phyloP scores from a whole-genome alignment of 768 basidiomycete genomes.

The Epithele typhae region DNA sequence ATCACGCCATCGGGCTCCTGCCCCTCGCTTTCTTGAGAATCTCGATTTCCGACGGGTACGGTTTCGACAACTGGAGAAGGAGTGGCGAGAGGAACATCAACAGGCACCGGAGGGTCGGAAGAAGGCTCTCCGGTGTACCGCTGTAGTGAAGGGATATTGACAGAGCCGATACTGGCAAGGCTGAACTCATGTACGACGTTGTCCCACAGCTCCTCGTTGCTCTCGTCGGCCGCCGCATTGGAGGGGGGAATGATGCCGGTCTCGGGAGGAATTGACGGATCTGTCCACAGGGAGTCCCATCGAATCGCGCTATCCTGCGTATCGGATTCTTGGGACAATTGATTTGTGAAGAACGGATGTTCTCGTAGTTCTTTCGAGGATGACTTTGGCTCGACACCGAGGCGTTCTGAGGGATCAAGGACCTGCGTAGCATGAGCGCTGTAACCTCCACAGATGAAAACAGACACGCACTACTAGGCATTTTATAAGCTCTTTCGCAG shows the following conservation, averaged over 20 bases:
- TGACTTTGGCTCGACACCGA: constrained; percentile 10
- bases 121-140: constrained; percentile 4
- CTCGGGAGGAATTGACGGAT: constrained; percentile 7
- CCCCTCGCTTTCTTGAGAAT: too few relatives aligned
- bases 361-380: constrained; percentile 8
- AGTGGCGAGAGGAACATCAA: too few relatives aligned
- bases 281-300: constrained; percentile 12
- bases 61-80: too few relatives aligned
- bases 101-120: neutral
- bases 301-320: neutral
- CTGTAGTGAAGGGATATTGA: too few relatives aligned
- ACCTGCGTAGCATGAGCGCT: neutral
- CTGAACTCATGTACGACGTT: constrained; percentile 13
- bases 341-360: constrained; percentile 7
- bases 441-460: neutral
- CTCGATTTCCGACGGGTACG: too few relatives aligned
- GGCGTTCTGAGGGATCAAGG: constrained; percentile 12
- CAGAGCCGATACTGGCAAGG: constrained; percentile 3
- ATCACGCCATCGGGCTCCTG: too few relatives aligned
- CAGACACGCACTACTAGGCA: constrained; percentile 1
- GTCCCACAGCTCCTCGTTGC: constrained; percentile 13
- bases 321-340: neutral
- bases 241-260: constrained; percentile 7
- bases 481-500: constrained; percentile 8
- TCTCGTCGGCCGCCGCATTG: neutral